Evolutionary conservation across 2,329 filamentous ascomycete species (phyloP), one percentile per base, ranked within the genome.

Genomic region (Pestalotiopsis sp.): DNA sequence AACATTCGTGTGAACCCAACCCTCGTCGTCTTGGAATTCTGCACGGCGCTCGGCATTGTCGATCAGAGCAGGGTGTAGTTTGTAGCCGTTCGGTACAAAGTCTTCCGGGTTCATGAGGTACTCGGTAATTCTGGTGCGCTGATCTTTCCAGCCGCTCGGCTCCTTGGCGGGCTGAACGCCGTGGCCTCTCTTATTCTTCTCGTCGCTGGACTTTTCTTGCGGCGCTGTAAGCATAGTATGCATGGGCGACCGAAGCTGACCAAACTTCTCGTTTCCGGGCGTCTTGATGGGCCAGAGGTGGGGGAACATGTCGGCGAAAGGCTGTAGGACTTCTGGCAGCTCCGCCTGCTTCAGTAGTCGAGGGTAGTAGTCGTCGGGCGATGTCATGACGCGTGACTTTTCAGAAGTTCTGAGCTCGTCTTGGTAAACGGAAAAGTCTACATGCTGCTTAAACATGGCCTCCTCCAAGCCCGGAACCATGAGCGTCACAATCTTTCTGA

Each of bases 391-490:
- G 57, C 81, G 76, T 20, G 81, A 76, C 41, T 77, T 75, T 63
- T 78, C 77, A 23, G 73, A 70, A 68, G 75, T 73, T 63, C 75
- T 66, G 67, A 71, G 72, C 70, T 73, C 70, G 27, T 82, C 77
- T 58, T 84, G 83, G 74, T 85, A 89, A 1, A 77, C 80, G 11
- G 80, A 77, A 63, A 85, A 86, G 71, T 89, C 81, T 49, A 86
- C 83, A 49, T 80, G 77, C 13, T 88, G 86, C 78, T 92, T 89
- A 81, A 98, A 97, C 92, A 98, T 96, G 71, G 90, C 92, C 75
- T 93, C 89, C 77, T 98, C 95, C 27, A 99, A 82, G 0, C 96
- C 96, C 12, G 96, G 96, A 12, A 98, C 90, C 92, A 98, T 95
- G 72, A 99, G 83, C 56, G 93, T 89, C 38, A 98, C 95, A 38